Conservation (phyloP, 768 basidiomycete species). For the Agrocybe praecox region DNA sequence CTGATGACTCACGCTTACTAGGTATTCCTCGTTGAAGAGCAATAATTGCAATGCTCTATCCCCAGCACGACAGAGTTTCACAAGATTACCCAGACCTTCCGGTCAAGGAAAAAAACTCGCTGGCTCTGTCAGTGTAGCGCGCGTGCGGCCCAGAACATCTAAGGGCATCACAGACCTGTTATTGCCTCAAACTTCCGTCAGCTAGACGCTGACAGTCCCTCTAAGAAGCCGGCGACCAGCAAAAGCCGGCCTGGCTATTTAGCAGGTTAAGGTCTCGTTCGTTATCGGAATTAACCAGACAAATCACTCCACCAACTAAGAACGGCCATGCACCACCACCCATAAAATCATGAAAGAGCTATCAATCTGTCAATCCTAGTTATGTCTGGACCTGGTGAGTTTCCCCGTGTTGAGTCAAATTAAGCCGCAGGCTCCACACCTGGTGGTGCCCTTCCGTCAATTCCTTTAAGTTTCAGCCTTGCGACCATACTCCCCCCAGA, state of each 20-base stretch:
- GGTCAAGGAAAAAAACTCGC: slow-evolving; percentile 78
- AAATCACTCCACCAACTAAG: slow-evolving; percentile 94
- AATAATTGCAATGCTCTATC: slow-evolving; percentile 92
- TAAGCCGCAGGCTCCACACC: slow-evolving; percentile 78
- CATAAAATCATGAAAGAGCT: slow-evolving; percentile 85
- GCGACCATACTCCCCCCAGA: slow-evolving; percentile 55
- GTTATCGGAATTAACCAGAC: slow-evolving; percentile 97
- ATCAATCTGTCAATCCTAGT: slow-evolving; percentile 81
- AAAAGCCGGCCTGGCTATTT: slow-evolving; percentile 81
- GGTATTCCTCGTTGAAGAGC: slow-evolving; percentile 91
- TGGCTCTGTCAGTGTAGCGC: slow-evolving; percentile 90
- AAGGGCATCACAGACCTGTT: slow-evolving; percentile 92
- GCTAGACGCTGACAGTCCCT: slow-evolving; percentile 83
- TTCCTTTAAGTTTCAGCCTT: slow-evolving; percentile 80
- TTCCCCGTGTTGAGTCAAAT: slow-evolving; percentile 85
- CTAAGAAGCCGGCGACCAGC: slow-evolving; percentile 83
- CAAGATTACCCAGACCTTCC: slow-evolving; percentile 59
- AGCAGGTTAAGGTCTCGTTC: slow-evolving; percentile 94
- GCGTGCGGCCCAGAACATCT: slow-evolving; percentile 89
- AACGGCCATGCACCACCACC: slow-evolving; percentile 90
- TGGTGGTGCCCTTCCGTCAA: slow-evolving; percentile 85
- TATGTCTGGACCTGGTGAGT: slow-evolving; percentile 82
- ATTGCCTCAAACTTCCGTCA: slow-evolving; percentile 88
- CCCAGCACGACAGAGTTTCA: slow-evolving; percentile 47
- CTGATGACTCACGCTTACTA: slow-evolving; percentile 89